Evolutionary conservation across 2,329 filamentous ascomycete species (phyloP), one percentile per base, ranked within the genome.

Genomic region (Paecilomyces niveus): DNA sequence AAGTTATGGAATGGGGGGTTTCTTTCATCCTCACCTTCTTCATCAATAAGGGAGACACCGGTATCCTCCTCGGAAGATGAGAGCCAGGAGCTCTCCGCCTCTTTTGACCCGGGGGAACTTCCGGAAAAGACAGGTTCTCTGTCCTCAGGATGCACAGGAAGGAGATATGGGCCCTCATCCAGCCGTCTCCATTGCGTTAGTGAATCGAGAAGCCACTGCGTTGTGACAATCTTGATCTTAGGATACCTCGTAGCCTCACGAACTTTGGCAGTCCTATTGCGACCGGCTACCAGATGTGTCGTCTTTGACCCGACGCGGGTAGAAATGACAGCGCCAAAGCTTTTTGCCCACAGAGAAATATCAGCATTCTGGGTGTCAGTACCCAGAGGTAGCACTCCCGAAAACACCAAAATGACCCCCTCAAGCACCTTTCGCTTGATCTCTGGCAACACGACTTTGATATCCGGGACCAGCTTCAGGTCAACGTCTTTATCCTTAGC

Each of bases 191-290:
- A 99, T 71, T 89, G 88, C 26, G 86, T 88, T 62, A 97, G 85
- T 57, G 88, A 95, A 64, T 92, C 89, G 32, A 87, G 82, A 31
- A 99, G 85, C 94, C 94, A 99, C 67, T 90, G 86, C 56, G 92
- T 89, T 65, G 88, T 92, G 54, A 99, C 94, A 59, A 99, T 96
- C 71, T 92, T 92, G 73, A 97, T 89, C 15, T 85, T 85, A 0
- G 88, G 81, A 57, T 91, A 89, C 62, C 87, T 85, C 13, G 89
- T 87, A 0, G 94, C 94, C 72, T 92, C 88, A 54, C 90, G 88
- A 51, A 97, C 91, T 75, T 99, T 99, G 56, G 90, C 88, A 0
- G 94, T 97, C 22, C 92, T 86, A 32, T 89, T 89, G 24, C 79
- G 75, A 1, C 78, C 79, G 24, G 80, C 80, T 54, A 83, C 75